These are phyloP conservation scores for Psilocybe subaeruginosa DNA, from an alignment of 768 basidiomycete genomes.

Conservation along the genomic window DNA sequence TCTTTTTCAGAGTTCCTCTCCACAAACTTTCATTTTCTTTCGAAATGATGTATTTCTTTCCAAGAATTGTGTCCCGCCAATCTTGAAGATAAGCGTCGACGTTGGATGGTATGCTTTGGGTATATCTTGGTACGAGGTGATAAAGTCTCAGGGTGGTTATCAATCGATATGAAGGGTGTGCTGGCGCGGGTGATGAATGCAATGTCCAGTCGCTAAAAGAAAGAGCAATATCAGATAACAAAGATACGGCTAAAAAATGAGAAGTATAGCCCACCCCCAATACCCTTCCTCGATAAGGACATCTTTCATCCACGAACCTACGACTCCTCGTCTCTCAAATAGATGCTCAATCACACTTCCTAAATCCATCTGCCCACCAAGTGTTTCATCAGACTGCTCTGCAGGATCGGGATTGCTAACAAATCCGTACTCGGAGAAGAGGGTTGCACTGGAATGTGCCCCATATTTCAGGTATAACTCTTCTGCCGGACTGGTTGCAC, in stretches of 20 bases:
- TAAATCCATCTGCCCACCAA: conserved; percentile 64
- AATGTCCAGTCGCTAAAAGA: conserved; percentile 77
- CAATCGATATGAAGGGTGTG: conserved; percentile 81
- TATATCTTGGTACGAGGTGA: conserved; percentile 43
- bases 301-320: conserved; percentile 51
- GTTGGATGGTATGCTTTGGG: conserved; percentile 20
- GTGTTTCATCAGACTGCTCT: conserved; percentile 25
- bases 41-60: conserved; percentile 47
- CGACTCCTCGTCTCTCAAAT: conserved; percentile 43
- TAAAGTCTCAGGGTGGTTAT: conserved; percentile 73
- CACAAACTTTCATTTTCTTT: conserved; percentile 52
- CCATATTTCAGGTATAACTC: conserved; percentile 86
- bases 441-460: conserved; percentile 69
- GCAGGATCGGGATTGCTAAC: conserved; percentile 42
- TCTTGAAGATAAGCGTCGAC: conserved; percentile 33
- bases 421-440: conserved; percentile 94
- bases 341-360: conserved; percentile 53
- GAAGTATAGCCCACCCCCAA: conserved; percentile 66
- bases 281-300: conserved; percentile 68
- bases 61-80: conserved; percentile 61
- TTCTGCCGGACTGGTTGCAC: conserved; percentile 48
- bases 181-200: conserved; percentile 58
- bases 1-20: conserved; percentile 37
- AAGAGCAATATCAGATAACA: neutral
- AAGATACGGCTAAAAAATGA: conserved; percentile 1